Conservation (phyloP, 495 filamentous ascomycete genomes). For the Penicillium argentinense region DNA sequence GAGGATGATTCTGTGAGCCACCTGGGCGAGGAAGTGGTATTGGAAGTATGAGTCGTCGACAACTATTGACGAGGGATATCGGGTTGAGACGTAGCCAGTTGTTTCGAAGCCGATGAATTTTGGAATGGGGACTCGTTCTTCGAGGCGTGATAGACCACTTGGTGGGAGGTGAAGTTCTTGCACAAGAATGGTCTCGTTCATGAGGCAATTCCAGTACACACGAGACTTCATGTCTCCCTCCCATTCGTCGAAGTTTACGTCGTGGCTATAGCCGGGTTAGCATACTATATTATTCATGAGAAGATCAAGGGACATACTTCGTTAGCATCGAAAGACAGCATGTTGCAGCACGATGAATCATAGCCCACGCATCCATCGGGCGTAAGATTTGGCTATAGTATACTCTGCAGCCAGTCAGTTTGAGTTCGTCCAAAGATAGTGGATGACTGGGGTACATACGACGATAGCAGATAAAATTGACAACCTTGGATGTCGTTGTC, state of each 20-base stretch:
- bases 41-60: conserved; percentile 50
- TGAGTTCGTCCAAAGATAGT: background rate
- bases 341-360: conserved; percentile 49
- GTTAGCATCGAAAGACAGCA: conserved; percentile 48
- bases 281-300: background rate
- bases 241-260: conserved; percentile 48
- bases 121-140: conserved; percentile 47
- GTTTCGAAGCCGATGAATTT: conserved; percentile 49
- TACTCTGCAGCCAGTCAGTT: conserved; percentile 19
- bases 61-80: conserved; percentile 28
- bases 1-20: conserved; percentile 50
- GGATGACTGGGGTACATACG: conserved; percentile 22
- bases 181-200: conserved; percentile 50
- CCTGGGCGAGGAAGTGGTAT: conserved; percentile 51
- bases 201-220: conserved; percentile 50
- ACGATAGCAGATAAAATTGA: conserved; percentile 48
- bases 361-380: conserved; percentile 48
- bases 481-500: conserved; percentile 48
- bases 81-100: conserved; percentile 31
- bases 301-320: conserved; percentile 33
- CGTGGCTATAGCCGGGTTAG: conserved; percentile 30
- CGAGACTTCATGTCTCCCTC: conserved; percentile 53
- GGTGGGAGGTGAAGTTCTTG: conserved; percentile 50
- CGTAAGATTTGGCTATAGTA: conserved; percentile 48
- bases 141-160: conserved; percentile 44